phyloP scores from a whole-genome alignment of 2,329 filamentous ascomycete species.

The Plectosphaerella sp. region DNA sequence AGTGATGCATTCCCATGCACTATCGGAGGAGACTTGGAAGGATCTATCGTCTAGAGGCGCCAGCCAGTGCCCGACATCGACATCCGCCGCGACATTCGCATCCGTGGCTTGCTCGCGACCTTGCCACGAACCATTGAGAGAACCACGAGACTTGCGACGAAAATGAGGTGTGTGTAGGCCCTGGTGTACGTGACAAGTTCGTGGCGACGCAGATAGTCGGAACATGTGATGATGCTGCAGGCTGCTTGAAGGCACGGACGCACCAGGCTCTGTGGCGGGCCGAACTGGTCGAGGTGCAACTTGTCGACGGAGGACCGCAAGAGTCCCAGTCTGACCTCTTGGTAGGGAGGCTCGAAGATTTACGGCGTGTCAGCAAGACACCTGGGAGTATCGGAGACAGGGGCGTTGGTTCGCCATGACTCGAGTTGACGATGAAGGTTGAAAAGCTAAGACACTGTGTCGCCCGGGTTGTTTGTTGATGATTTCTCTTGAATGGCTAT shows the following conservation, averaged over 20 bases:
- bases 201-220: not conserved
- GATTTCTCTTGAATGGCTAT: not conserved
- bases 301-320: constrained; percentile 3
- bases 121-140: not conserved
- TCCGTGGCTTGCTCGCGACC: not conserved
- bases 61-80: not conserved
- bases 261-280: not conserved
- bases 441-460: not conserved
- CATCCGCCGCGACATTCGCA: not conserved
- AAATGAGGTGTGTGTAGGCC: constrained; percentile 4
- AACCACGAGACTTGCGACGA: constrained; percentile 4
- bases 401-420: constrained; percentile 3
- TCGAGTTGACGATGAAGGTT: constrained; percentile 1
- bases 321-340: constrained; percentile 3
- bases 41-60: not conserved
- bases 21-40: not conserved
- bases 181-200: constrained; percentile 1
- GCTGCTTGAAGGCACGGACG: constrained; percentile 1
- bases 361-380: constrained; percentile 1
- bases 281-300: not conserved
- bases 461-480: not conserved
- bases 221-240: constrained; percentile 5
- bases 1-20: not conserved
- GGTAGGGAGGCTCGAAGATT: constrained; percentile 4
- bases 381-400: not conserved